These are phyloP conservation scores for Neostapfia colusana DNA, from an alignment of 176 grass and related monocot genomes.

Conservation along the genomic window DNA sequence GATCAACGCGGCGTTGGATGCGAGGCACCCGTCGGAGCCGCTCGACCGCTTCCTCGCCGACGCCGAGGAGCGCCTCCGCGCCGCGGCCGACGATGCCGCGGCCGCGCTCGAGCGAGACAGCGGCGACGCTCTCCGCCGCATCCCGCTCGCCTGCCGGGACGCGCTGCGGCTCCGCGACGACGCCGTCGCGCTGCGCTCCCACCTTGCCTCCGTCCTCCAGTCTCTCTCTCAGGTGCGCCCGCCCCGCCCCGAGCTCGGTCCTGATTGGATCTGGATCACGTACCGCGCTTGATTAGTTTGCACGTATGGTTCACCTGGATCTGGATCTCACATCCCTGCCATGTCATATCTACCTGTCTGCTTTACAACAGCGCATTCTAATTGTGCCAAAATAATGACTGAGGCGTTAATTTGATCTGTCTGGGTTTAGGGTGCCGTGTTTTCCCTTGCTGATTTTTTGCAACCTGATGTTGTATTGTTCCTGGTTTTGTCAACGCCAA, in stretches of 20 bases:
- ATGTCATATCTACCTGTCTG: background rate
- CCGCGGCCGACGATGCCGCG: constrained; percentile 72
- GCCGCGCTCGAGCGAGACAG: constrained; percentile 81
- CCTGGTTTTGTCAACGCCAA: constrained; percentile 17
- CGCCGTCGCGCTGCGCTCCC: constrained; percentile 64
- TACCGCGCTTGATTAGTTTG: background rate
- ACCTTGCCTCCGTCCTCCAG: constrained; percentile 64
- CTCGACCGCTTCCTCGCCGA: constrained; percentile 81
- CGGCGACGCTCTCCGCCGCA: constrained; percentile 82
- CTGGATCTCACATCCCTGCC: constrained; percentile 39
- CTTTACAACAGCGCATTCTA: background rate
- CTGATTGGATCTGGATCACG: constrained; percentile 51
- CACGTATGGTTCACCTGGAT: constrained; percentile 8
- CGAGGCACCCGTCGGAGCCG: constrained; percentile 71
- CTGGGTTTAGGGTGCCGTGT: background rate
- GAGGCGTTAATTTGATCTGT: constrained; percentile 12
- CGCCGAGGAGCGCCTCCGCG: constrained; percentile 80
- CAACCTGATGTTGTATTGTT: background rate
- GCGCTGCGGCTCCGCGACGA: constrained; percentile 86
- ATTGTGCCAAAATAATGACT: background rate
- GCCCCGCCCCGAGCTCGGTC: background rate
- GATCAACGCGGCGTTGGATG: constrained; percentile 91
- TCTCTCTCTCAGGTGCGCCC: constrained; percentile 60
- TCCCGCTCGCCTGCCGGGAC: constrained; percentile 86
- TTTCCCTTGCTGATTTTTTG: background rate